phyloP scores from a whole-genome alignment of 768 basidiomycete genomes.

The Calvatia gigantea region DNA sequence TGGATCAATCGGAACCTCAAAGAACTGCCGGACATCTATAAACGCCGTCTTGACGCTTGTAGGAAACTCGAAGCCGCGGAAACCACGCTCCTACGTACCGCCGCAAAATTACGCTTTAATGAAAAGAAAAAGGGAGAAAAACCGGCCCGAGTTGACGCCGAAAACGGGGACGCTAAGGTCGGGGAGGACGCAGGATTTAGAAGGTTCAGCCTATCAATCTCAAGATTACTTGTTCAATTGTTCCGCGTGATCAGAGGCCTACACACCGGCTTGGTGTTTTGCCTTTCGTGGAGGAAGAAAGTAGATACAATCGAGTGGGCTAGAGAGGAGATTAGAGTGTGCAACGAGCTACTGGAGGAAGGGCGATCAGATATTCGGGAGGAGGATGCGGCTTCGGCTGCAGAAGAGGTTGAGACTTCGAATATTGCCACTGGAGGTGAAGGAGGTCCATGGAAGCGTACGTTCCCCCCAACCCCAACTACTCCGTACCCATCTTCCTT shows the following conservation, averaged over 20 bases:
- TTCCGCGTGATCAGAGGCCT: constrained; percentile 74
- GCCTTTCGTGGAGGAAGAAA: constrained; percentile 71
- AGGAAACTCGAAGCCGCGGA: constrained; percentile 86
- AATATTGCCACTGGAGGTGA: neutral
- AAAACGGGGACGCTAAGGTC: constrained; percentile 14
- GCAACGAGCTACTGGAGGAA: constrained; percentile 49
- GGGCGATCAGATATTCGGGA: constrained; percentile 38
- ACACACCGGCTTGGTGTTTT: constrained; percentile 68
- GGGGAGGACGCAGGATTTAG: constrained; percentile 13
- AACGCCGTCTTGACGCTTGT: constrained; percentile 69
- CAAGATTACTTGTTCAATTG: constrained; percentile 26
- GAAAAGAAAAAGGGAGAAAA: constrained; percentile 34
- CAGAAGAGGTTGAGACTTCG: neutral
- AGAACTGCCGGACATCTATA: constrained; percentile 79
- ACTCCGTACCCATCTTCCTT: neutral
- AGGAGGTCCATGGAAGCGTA: neutral
- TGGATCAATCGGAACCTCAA: constrained; percentile 93
- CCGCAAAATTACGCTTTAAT: constrained; percentile 65
- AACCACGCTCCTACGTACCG: constrained; percentile 70
- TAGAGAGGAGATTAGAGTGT: constrained; percentile 62
- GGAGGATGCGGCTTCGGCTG: constrained; percentile 16
- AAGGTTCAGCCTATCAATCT: constrained; percentile 20
- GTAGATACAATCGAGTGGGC: constrained; percentile 95
- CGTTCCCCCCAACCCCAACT: neutral
- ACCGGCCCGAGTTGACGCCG: constrained; percentile 20